phyloP scores from a whole-genome alignment of 495 filamentous ascomycete species.

The Aspergillus ellipticus region DNA sequence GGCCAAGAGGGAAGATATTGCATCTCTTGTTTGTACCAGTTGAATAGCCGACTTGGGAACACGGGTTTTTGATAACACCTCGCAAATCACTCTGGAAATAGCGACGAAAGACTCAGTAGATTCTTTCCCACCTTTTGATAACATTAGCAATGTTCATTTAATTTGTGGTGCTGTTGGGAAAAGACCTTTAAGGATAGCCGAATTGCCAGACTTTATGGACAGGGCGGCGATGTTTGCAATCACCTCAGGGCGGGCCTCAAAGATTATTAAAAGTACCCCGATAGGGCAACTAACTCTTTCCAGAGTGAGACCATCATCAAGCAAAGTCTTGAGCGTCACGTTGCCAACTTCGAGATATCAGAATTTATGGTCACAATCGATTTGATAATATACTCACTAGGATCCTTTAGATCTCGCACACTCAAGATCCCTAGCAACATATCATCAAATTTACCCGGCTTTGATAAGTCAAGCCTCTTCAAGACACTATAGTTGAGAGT shows the following conservation, averaged over 20 bases:
- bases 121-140: conserved; percentile 75
- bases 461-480: conserved; percentile 82
- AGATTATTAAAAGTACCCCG: conserved; percentile 93
- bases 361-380: neutral
- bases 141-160: conserved; percentile 2
- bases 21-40: conserved; percentile 87
- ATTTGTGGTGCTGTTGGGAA: neutral
- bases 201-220: conserved; percentile 95
- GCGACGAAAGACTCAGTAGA: conserved; percentile 88
- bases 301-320: conserved; percentile 85
- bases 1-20: conserved; percentile 75
- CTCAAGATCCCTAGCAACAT: conserved; percentile 95
- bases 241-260: conserved; percentile 95
- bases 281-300: conserved; percentile 91
- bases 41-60: conserved; percentile 88
- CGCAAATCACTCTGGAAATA: conserved; percentile 80
- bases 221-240: conserved; percentile 98
- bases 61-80: conserved; percentile 67
- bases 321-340: conserved; percentile 72
- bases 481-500: conserved; percentile 78
- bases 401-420: conserved; percentile 82
- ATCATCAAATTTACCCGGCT: conserved; percentile 89
- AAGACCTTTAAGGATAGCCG: conserved; percentile 89
- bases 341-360: conserved; percentile 65
- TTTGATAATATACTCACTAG: conserved; percentile 54